phyloP scores from a whole-genome alignment of 768 basidiomycete species.

The Trametes villosa region DNA sequence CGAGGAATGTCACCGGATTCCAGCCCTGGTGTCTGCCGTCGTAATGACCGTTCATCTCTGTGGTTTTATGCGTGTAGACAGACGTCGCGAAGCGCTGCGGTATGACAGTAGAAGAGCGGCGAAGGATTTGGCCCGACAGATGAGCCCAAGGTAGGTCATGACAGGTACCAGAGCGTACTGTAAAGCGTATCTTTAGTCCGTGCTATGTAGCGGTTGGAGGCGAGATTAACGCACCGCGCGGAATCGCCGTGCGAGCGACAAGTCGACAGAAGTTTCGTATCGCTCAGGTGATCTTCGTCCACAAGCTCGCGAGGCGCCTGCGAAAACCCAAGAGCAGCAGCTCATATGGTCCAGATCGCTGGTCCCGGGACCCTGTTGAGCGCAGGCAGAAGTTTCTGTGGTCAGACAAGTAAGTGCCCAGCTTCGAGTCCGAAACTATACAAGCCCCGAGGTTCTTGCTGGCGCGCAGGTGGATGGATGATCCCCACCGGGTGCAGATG shows the following conservation, averaged over 20 bases:
- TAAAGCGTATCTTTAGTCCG: not conserved
- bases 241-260: constrained; percentile 11
- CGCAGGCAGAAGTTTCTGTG: not conserved
- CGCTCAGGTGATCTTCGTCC: constrained; percentile 21
- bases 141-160: not conserved
- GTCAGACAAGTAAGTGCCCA: constrained; percentile 3
- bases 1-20: constrained; percentile 9
- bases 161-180: not conserved
- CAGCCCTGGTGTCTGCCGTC: constrained; percentile 2
- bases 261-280: constrained; percentile 6
- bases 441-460: constrained; percentile 2
- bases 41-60: constrained; percentile 7
- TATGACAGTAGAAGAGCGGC: not conserved
- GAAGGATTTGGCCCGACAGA: not conserved
- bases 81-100: constrained; percentile 11
- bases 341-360: constrained; percentile 8
- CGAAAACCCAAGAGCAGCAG: not conserved
- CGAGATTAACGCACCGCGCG: constrained; percentile 8
- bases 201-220: not conserved
- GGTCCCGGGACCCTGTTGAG: constrained; percentile 4
- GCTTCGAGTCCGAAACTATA: constrained; percentile 7
- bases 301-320: not conserved
- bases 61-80: not conserved
- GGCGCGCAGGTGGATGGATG: not conserved
- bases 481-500: not conserved